Evolutionary conservation across 2,329 filamentous ascomycete species (phyloP), one percentile per base, ranked within the genome.

Genomic region (Neopestalotiopsis sp.): DNA sequence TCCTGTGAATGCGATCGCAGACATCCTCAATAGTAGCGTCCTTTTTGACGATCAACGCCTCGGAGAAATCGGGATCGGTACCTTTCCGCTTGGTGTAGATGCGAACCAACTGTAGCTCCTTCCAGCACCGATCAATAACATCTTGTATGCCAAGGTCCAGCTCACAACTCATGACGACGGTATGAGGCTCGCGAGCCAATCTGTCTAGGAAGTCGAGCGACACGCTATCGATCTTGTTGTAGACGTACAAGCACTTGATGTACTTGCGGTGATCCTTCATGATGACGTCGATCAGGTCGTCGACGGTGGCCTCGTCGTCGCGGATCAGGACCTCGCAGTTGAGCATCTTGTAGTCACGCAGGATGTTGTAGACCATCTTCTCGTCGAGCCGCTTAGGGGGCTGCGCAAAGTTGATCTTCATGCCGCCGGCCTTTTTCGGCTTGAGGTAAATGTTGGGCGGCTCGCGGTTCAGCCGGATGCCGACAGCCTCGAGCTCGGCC

Each of bases 241-340:
- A 99, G 40, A 98, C 95, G 83, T 99, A 99, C 40, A 99, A 87
- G 78, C 94, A 91, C 79, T 86, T 90, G 85, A 99, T 98, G 85
- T 99, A 99, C 81, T 97, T 99, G 78, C 96, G 88, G 85, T 99
- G 96, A 78, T 98, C 94, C 82, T 96, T 97, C 95, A 98, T 98
- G 82, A 99, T 98, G 71, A 98, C 94, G 81, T 99, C 96, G 83
- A 99, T 99, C 81, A 99, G 93, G 82, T 99, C 95, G 83, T 99
- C 96, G 45, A 99, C 94, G 1, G 96, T 98, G 56, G 92, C 94
- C 79, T 97, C 91, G 78, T 99, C 96, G 79, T 99, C 96, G 75
- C 96, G 92, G 17, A 99, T 90, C 28, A 99, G 89, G 0, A 99
- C 95, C 81, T 99, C 96, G 82, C 93, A 96, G 84, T 99, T 99